A percentile compares a stretch with the other conserved stretches of the same genome.
Evolutionary conservation across 2,329 filamentous ascomycete species (phyloP).

Genomic region (Colletotrichum cuscutae): DNA sequence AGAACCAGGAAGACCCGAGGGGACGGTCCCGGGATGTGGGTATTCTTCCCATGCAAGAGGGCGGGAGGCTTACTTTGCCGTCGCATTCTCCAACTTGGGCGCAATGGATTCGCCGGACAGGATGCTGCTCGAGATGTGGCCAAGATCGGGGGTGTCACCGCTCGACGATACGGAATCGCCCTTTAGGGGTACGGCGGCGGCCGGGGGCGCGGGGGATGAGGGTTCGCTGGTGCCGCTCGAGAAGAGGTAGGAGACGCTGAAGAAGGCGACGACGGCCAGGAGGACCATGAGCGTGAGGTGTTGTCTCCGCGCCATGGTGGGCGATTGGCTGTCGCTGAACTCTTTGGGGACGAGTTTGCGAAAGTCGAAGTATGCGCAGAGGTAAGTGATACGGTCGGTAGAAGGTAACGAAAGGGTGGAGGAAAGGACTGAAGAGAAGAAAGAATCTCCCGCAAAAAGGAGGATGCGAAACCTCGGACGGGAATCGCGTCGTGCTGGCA

Average conservation of each 20-base stretch:
- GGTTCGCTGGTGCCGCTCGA: conserved; percentile 51
- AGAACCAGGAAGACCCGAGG: neutral
- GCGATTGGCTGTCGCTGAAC: conserved; percentile 1
- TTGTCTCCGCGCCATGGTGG: conserved; percentile 62
- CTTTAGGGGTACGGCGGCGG: conserved; percentile 33
- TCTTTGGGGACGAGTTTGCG: too few relatives aligned
- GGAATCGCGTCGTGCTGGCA: neutral
- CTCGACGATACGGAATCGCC: conserved; percentile 33
- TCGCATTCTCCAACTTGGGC: conserved; percentile 85
- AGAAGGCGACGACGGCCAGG: conserved; percentile 64
- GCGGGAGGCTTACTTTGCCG: conserved; percentile 70
- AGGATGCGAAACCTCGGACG: conserved; percentile 9
- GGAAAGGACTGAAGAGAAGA: neutral
- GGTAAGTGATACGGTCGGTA: too few relatives aligned
- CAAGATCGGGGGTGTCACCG: conserved; percentile 48
- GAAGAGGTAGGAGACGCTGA: conserved; percentile 69
- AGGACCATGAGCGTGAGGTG: conserved; percentile 65
- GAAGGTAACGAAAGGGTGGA: too few relatives aligned
- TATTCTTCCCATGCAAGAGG: neutral
- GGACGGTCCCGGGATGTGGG: neutral
- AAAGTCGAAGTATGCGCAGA: neutral
- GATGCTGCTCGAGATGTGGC: conserved; percentile 56
- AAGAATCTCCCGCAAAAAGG: conserved; percentile 2
- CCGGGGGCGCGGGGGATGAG: conserved; percentile 13
- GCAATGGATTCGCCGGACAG: conserved; percentile 79